Evolutionary conservation across 345 rosid species (phyloP), one percentile per base, ranked within the genome.

Genomic region (Eucalyptus microcorys): DNA sequence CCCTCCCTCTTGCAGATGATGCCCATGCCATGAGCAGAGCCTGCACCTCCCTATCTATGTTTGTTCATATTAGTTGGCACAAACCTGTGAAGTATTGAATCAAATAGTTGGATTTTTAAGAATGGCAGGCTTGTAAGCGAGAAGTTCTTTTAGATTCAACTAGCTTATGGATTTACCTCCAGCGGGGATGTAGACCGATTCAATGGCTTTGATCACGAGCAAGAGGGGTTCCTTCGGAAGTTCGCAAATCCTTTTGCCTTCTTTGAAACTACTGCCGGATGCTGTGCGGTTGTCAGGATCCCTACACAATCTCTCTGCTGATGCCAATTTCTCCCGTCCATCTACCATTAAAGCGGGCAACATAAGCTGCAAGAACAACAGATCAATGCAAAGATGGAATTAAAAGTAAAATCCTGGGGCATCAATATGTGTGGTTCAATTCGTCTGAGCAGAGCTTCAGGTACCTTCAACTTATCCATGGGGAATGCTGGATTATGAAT

Each of bases 251-350:
- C 89, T 93, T 84, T 91, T 95, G 42, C 97, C 97, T 88, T 94
- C 97, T 88, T 95, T 94, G 43, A 93, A 94, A 92, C 94, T 95
- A 83, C 95, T 95, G 8, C 95, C 96, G 55, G 95, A 95, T 27
- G 94, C 94, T 19, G 95, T 91, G 85, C 91, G 52, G 30, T 10
- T 53, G 59, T 21, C 59, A 53, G 59, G 40, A 89, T 50, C 37
- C 61, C 87, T 88, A 49, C 76, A 79, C 3, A 88, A 49, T 48
- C 47, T 88, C 2, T 49, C 43, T n/a, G 40, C 37, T 4, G 91
- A 76, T 22, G 50, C 9, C n/a, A 61, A 85, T 19, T 10, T 52
- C 88, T 90, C 68, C 94, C 92, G 92, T 53, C 81, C 59, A 93
- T 53, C 79, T 71, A 93, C 17, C 94, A 93, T 91, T 9, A 17